Percentiles rank a stretch among this genome's conserved stretches.
phyloP scores from a whole-genome alignment of 345 rosid genomes.

The Acer saccharum region DNA sequence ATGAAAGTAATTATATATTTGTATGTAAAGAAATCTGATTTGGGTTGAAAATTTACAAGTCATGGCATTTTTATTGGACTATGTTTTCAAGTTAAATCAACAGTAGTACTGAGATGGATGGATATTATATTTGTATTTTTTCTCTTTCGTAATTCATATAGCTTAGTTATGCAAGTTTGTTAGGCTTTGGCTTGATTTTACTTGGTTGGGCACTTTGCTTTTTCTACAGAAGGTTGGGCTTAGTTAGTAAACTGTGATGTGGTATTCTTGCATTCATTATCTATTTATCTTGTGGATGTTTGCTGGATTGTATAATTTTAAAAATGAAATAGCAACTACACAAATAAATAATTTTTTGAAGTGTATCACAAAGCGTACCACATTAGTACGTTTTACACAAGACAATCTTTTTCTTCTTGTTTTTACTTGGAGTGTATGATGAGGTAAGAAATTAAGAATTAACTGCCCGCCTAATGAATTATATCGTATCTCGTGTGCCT shows the following conservation, averaged over 20 bases:
- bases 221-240: neutral
- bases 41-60: conserved; percentile 1
- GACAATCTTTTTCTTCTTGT: neutral
- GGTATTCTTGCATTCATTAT: neutral
- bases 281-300: neutral
- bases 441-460: neutral
- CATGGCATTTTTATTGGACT: neutral
- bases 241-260: neutral
- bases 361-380: neutral
- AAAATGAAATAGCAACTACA: neutral
- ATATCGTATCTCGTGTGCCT: neutral
- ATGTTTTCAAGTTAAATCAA: neutral
- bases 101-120: neutral
- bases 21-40: neutral
- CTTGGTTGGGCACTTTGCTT: neutral
- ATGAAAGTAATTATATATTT: neutral
- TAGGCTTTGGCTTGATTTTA: neutral
- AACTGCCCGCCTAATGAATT: no score
- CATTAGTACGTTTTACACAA: neutral
- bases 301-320: neutral
- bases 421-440: neutral
- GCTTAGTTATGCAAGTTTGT: neutral
- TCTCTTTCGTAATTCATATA: neutral
- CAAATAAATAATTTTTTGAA: neutral
- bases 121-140: neutral